These are phyloP conservation scores for Hortiboletus campestris DNA, from an alignment of 768 basidiomycete species.

Conservation along the genomic window DNA sequence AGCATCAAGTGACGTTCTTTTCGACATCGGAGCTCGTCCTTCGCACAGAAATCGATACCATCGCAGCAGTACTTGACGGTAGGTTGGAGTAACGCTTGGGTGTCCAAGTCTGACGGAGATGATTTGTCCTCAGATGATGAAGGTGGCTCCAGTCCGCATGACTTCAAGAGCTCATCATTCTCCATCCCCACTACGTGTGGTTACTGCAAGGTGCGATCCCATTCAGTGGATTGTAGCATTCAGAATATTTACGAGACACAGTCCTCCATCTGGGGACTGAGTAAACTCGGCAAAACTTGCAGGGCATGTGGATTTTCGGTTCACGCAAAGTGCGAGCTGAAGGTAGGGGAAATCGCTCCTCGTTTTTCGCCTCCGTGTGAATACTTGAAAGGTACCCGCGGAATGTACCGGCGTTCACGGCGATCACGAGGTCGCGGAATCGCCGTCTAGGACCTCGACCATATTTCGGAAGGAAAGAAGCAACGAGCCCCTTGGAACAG, in stretches of 20 bases:
- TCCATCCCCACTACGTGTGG: constrained; percentile 81
- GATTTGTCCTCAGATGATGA: constrained; percentile 56
- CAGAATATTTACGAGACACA: constrained; percentile 27
- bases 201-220: constrained; percentile 66
- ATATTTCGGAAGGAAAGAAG: constrained; percentile 32
- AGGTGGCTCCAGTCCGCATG: constrained; percentile 67
- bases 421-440: constrained; percentile 23
- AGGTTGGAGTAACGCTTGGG: constrained; percentile 18
- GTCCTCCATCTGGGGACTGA: constrained; percentile 85
- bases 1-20: constrained; percentile 57
- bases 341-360: constrained; percentile 43
- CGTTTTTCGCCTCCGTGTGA: constrained; percentile 8
- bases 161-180: constrained; percentile 83
- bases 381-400: constrained; percentile 59
- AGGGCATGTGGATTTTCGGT: constrained; percentile 74
- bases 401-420: constrained; percentile 48
- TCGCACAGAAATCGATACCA: constrained; percentile 61
- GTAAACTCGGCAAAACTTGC: constrained; percentile 86
- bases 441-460: constrained; percentile 32
- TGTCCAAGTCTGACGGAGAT: constrained; percentile 6
- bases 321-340: constrained; percentile 83
- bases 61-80: constrained; percentile 65
- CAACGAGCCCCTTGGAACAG: constrained; percentile 14
- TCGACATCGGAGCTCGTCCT: constrained; percentile 56
- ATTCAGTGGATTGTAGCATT: not conserved